A percentile compares a stretch with the other conserved stretches of the same genome.
Evolutionary conservation across 345 rosid species (phyloP).

Genomic region (Cochlearia excelsa): DNA sequence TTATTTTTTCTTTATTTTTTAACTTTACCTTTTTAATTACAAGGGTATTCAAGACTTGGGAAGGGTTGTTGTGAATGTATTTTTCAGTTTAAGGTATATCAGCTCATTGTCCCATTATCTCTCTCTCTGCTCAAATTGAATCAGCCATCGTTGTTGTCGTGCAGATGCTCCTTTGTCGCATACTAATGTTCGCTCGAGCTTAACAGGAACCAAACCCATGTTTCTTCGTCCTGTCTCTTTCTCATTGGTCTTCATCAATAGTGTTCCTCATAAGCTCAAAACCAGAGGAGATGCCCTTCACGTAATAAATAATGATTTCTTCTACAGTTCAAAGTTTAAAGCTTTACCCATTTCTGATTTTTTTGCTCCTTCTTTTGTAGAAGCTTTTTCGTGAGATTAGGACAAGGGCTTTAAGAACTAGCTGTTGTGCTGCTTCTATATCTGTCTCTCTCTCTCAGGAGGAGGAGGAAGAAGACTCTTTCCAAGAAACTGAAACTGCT

Average conservation of each 20-base stretch:
- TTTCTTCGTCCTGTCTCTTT: slow-evolving; percentile 37
- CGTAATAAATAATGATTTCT: slow-evolving; percentile 27
- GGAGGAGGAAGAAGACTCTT: slow-evolving; percentile 28
- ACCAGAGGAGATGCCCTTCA: slow-evolving; percentile 16
- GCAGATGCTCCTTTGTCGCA: slow-evolving; percentile 8
- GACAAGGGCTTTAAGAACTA: slow-evolving; percentile 30
- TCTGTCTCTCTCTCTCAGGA: background rate
- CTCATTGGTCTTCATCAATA: slow-evolving; percentile 30
- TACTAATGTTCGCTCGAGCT: background rate
- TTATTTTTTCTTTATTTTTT: too few relatives aligned
- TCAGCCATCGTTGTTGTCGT: background rate
- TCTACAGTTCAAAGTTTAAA: background rate
- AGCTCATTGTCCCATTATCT: too few relatives aligned
- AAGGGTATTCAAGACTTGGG: too few relatives aligned
- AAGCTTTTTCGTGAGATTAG: slow-evolving; percentile 31
- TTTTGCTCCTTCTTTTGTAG: slow-evolving; percentile 25
- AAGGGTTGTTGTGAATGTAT: too few relatives aligned
- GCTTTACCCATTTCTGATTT: slow-evolving; percentile 2
- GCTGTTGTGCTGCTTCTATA: slow-evolving; percentile 27
- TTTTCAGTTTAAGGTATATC: too few relatives aligned
- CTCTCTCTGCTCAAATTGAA: background rate
- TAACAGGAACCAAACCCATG: slow-evolving; percentile 33
- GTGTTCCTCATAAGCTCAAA: slow-evolving; percentile 36
- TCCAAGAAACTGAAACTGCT: slow-evolving; percentile 29
- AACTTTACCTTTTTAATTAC: too few relatives aligned